Percentiles rank a stretch among this genome's conserved stretches.
Evolutionary conservation across 495 filamentous ascomycete species (phyloP).

Genomic region (Aspergillus cristatus): DNA sequence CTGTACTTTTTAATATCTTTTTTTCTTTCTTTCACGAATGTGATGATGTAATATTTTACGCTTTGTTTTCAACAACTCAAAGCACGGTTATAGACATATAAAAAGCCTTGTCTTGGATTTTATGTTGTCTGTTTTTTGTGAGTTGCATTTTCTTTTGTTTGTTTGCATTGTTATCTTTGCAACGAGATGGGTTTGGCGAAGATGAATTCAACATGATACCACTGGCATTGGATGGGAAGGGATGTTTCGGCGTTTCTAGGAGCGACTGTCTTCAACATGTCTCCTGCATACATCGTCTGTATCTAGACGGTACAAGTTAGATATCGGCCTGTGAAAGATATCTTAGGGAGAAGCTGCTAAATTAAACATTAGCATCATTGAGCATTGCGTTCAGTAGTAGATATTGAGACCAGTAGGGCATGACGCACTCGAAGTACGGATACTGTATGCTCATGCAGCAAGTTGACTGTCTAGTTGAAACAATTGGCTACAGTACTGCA

Average conservation of each 20-base stretch:
- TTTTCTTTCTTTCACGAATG: slow-evolving; percentile 32
- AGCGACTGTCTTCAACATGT: slow-evolving; percentile 39
- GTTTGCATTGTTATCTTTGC: slow-evolving; percentile 36
- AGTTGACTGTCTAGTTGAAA: no score
- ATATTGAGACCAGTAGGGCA: no score
- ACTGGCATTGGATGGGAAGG: slow-evolving; percentile 42
- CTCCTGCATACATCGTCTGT: slow-evolving; percentile 7
- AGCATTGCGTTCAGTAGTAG: no score
- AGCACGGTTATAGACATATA: slow-evolving; percentile 40
- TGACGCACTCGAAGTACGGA: no score
- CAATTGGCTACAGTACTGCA: no score
- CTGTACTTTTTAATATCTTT: slow-evolving; percentile 5
- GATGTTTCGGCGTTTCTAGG: slow-evolving; percentile 37
- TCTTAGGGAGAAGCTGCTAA: slow-evolving; percentile 20
- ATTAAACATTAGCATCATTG: slow-evolving; percentile 37
- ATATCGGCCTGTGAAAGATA: slow-evolving; percentile 8
- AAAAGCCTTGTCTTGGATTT: slow-evolving; percentile 11
- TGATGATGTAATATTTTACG: slow-evolving; percentile 33
- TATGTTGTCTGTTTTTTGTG: slow-evolving; percentile 22
- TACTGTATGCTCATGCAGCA: no score
- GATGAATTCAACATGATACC: slow-evolving; percentile 50
- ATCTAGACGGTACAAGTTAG: slow-evolving; percentile 3
- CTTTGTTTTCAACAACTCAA: slow-evolving; percentile 58
- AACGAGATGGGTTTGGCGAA: slow-evolving; percentile 33
- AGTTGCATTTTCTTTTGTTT: slow-evolving; percentile 7